Conservation (phyloP, 805 yeast genomes). For the Metschnikowia peoriensis region DNA sequence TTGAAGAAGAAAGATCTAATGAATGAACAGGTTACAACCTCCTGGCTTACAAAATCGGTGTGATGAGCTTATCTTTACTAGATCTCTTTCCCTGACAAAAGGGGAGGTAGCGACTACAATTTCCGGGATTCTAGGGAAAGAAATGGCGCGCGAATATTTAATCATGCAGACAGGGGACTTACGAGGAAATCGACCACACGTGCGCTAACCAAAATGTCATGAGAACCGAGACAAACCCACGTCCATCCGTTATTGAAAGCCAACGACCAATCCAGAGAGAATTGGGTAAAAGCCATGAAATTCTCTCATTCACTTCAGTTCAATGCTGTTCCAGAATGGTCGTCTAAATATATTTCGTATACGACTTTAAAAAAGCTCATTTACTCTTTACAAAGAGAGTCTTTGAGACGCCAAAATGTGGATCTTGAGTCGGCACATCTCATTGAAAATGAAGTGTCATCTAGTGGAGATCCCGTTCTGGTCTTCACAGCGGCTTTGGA, state of each 20-base stretch:
- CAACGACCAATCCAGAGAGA: neutral
- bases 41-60: too few species aligned
- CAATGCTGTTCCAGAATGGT: slow-evolving; percentile 98
- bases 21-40: neutral
- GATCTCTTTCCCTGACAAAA: neutral
- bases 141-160: neutral
- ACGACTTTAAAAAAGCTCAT: slow-evolving; percentile 82
- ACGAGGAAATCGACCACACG: neutral
- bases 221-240: neutral
- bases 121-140: neutral
- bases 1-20: neutral
- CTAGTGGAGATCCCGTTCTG: slow-evolving; percentile 43
- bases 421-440: slow-evolving; percentile 32
- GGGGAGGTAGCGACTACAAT: neutral
- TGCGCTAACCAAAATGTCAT: neutral
- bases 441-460: slow-evolving; percentile 27
- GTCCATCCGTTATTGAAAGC: neutral
- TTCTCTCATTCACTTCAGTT: slow-evolving; percentile 93
- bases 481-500: slow-evolving; percentile 75
- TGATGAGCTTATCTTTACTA: too few species aligned
- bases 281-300: slow-evolving; percentile 56
- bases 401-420: slow-evolving; percentile 25
- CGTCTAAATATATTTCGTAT: slow-evolving; percentile 86
- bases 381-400: slow-evolving; percentile 75
- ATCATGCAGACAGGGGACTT: neutral